phyloP scores from a whole-genome alignment of 371 early-diverging fungal species.

The Mortierella sp. region DNA sequence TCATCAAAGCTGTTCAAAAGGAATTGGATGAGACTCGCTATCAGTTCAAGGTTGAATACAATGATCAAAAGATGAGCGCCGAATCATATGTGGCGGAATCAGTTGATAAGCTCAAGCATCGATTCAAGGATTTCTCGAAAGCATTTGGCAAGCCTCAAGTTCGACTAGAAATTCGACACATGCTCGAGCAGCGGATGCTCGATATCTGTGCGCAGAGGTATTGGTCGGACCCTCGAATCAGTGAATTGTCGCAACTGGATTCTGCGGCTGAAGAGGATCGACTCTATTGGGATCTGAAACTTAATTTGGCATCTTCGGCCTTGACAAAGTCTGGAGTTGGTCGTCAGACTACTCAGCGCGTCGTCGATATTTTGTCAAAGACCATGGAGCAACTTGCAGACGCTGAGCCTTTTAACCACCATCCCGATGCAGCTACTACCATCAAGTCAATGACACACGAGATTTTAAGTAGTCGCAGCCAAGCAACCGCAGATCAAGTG shows the following conservation, averaged over 20 bases:
- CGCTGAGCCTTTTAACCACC: conserved; percentile 87
- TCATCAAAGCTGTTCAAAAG: conserved; percentile 90
- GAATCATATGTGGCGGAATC: conserved; percentile 97
- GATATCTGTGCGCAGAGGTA: conserved; percentile 94
- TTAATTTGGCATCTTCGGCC: conserved; percentile 85
- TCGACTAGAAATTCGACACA: conserved; percentile 85
- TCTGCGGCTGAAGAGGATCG: conserved; percentile 60
- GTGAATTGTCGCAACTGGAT: conserved; percentile 72
- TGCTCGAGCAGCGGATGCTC: conserved; percentile 90
- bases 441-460: conserved; percentile 87
- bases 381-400: conserved; percentile 87
- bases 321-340: conserved; percentile 97
- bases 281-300: conserved; percentile 86
- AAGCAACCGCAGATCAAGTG: conserved; percentile 94
- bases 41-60: conserved; percentile 98
- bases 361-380: conserved; percentile 87
- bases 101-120: conserved; percentile 92
- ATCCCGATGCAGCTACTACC: conserved; percentile 85
- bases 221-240: conserved; percentile 86
- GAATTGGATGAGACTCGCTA: conserved; percentile 96
- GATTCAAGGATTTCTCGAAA: conserved; percentile 91
- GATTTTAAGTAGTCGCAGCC: conserved; percentile 86
- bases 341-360: conserved; percentile 88
- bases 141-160: conserved; percentile 94
- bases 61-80: conserved; percentile 93